Conservation (phyloP, 163 green algal species). For the Trebouxia gelatinosa region DNA sequence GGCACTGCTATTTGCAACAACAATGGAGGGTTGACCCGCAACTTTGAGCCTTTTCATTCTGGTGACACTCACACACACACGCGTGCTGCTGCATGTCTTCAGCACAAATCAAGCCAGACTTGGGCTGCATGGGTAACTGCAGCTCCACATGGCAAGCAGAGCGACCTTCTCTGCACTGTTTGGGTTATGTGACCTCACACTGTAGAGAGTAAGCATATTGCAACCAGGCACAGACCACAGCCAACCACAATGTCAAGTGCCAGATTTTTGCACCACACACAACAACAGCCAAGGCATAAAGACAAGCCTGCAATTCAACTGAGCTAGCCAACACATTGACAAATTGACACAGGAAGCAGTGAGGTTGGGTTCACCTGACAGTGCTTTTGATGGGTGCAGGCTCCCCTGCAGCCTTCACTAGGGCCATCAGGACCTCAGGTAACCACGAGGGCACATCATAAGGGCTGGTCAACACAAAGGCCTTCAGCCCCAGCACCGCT, state of each 20-base stretch:
- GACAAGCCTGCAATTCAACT: background rate
- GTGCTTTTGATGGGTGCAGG: conserved; percentile 47
- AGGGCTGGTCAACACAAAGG: conserved; percentile 74
- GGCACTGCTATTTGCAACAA: background rate
- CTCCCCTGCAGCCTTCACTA: conserved; percentile 58
- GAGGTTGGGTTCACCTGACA: background rate
- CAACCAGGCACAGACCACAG: background rate
- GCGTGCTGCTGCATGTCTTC: background rate
- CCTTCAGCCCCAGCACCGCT: conserved; percentile 63
- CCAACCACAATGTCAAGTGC: background rate
- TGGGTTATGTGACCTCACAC: too few species aligned
- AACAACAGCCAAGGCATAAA: background rate
- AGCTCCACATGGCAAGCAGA: too few species aligned
- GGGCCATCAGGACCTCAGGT: conserved; percentile 77
- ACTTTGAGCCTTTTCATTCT: too few species aligned
- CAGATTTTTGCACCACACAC: background rate
- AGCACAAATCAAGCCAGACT: background rate
- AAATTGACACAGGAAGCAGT: background rate
- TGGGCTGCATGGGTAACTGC: too few species aligned
- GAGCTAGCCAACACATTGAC: background rate
- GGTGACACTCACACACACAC: background rate
- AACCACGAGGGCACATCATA: conserved; percentile 90
- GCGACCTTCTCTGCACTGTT: too few species aligned
- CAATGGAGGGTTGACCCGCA: too few species aligned
- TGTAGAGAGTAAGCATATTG: too few species aligned